These are phyloP conservation scores for Elsinoe ampelina DNA, from an alignment of 2,329 filamentous ascomycete species.

Conservation along the genomic window DNA sequence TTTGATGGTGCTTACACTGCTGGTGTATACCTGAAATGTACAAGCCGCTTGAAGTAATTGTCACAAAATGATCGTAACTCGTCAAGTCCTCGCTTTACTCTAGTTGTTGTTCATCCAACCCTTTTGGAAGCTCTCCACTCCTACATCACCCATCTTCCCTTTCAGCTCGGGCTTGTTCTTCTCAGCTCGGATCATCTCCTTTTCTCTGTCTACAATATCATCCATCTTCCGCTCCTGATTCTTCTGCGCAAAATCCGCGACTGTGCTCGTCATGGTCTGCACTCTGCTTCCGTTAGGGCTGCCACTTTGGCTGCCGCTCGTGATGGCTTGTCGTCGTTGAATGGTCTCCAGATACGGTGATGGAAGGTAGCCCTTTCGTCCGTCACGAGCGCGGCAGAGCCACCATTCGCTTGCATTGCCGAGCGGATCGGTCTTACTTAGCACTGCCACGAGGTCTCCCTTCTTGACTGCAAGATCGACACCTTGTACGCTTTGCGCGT, in stretches of 20 bases:
- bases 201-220: slow-evolving; percentile 39
- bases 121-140: slow-evolving; percentile 62
- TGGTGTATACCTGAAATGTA: background rate
- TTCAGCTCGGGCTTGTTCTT: slow-evolving; percentile 38
- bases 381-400: slow-evolving; percentile 84
- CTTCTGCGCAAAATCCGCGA: slow-evolving; percentile 17
- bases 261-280: slow-evolving; percentile 46
- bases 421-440: slow-evolving; percentile 84
- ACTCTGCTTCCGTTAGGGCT: slow-evolving; percentile 40
- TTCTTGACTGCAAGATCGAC: slow-evolving; percentile 89
- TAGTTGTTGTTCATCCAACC: slow-evolving; percentile 48
- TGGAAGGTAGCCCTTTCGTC: slow-evolving; percentile 83
- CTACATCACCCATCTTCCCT: slow-evolving; percentile 55
- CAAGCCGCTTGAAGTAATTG: background rate
- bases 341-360: slow-evolving; percentile 79
- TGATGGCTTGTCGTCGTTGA: slow-evolving; percentile 37
- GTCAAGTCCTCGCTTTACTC: background rate
- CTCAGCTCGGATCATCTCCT: slow-evolving; percentile 25
- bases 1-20: background rate
- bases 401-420: slow-evolving; percentile 95
- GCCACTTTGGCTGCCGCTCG: slow-evolving; percentile 32
- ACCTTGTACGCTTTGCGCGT: slow-evolving; percentile 43
- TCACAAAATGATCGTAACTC: background rate
- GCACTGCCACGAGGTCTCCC: slow-evolving; percentile 87
- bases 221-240: slow-evolving; percentile 32